Evolutionary conservation across 805 yeast genomes (phyloP).

Genomic region (Priceomyces haplophilus): DNA sequence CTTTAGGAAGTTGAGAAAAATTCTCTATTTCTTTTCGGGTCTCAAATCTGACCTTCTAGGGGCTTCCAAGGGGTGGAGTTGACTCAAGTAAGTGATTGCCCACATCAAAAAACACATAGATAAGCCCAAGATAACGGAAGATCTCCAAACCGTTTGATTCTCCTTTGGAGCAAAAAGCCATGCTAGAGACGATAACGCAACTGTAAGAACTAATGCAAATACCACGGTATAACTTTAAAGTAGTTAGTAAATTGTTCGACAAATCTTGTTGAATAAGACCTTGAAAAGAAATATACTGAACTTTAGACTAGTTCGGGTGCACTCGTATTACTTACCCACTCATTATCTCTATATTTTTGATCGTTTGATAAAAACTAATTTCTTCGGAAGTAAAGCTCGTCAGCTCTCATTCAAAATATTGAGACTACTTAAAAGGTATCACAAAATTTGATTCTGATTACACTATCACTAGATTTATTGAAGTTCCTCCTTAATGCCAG

Average conservation of each 20-base stretch:
- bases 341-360: slow-evolving; percentile 8
- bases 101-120: slow-evolving; percentile 84
- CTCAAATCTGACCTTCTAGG: slow-evolving; percentile 89
- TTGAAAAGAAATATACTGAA: too few species aligned
- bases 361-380: background rate
- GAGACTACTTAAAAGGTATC: slow-evolving; percentile 1
- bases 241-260: too few species aligned
- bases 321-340: slow-evolving; percentile 23
- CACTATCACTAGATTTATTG: background rate
- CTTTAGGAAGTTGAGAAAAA: too few species aligned
- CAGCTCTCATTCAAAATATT: too few species aligned
- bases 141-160: slow-evolving; percentile 49
- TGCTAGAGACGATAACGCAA: slow-evolving; percentile 57
- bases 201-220: slow-evolving; percentile 57
- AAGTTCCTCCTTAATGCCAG: slow-evolving; percentile 15
- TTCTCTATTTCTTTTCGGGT: slow-evolving; percentile 52
- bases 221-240: slow-evolving; percentile 64
- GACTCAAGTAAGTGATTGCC: slow-evolving; percentile 88
- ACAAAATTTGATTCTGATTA: background rate
- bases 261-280: too few species aligned
- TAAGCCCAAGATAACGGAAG: slow-evolving; percentile 56
- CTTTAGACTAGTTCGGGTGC: too few species aligned
- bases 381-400: too few species aligned
- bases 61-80: slow-evolving; percentile 85
- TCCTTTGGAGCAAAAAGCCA: slow-evolving; percentile 87